Percentiles rank a stretch among this genome's conserved stretches.
phyloP scores from a whole-genome alignment of 2,329 filamentous ascomycete genomes.

The Trichophyton rubrum region DNA sequence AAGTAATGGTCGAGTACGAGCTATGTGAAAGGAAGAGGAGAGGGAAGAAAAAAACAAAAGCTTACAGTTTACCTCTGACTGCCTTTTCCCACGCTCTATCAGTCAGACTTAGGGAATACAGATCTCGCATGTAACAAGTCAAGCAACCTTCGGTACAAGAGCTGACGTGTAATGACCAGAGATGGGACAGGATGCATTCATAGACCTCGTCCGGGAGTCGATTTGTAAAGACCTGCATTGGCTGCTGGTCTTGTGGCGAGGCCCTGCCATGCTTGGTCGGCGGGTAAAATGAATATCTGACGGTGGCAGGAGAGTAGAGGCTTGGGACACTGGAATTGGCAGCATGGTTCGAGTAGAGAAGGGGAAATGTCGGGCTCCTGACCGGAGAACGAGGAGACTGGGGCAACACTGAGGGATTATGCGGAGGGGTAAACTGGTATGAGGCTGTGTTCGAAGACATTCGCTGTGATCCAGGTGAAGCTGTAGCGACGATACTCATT shows the following conservation, averaged over 20 bases:
- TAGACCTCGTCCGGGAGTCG: conserved; percentile 43
- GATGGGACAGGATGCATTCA: conserved; percentile 41
- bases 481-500: conserved; percentile 32
- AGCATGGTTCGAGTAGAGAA: conserved; percentile 23
- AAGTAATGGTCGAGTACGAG: neutral
- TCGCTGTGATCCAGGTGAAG: conserved; percentile 23
- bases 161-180: conserved; percentile 36
- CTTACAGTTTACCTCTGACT: conserved; percentile 40
- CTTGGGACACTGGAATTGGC: conserved; percentile 27
- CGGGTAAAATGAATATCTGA: conserved; percentile 23
- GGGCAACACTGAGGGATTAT: conserved; percentile 5
- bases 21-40: neutral
- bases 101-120: conserved; percentile 42
- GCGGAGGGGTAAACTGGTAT: conserved; percentile 19
- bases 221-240: conserved; percentile 29
- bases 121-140: conserved; percentile 43
- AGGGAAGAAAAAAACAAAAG: neutral
- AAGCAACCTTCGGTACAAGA: conserved; percentile 34
- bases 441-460: conserved; percentile 22
- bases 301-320: conserved; percentile 28
- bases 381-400: conserved; percentile 21
- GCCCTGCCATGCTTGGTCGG: conserved; percentile 22
- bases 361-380: conserved; percentile 11
- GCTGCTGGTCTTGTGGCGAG: conserved; percentile 4
- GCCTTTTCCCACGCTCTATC: conserved; percentile 45